A percentile compares a stretch with the other conserved stretches of the same genome.
phyloP scores from a whole-genome alignment of 1,284 basidiomycete genomes.

The Stygiomarasmius scandens region DNA sequence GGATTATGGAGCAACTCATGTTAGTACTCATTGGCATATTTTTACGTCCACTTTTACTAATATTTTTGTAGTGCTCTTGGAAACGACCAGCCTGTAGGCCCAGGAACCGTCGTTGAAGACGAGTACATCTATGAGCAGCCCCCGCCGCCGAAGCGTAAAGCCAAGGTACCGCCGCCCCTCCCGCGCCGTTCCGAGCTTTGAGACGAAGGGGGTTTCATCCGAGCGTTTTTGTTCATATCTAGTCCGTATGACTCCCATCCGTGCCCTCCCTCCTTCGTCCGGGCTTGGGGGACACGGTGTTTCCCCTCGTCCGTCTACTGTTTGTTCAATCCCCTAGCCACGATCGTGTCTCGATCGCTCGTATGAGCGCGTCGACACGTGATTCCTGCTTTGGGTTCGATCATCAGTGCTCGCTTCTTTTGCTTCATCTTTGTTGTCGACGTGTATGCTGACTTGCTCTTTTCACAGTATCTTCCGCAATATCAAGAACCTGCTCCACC shows the following conservation, averaged over 20 bases:
- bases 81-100: constrained; percentile 49
- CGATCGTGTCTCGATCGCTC: constrained; percentile 25
- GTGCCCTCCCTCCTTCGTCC: constrained; percentile 73
- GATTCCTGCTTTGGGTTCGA: constrained; percentile 38
- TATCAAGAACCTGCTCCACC: constrained; percentile 62
- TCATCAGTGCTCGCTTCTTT: constrained; percentile 36
- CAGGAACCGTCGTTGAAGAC: constrained; percentile 63
- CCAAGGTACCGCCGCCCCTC: constrained; percentile 83
- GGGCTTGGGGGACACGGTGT: constrained; percentile 83
- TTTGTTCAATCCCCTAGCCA: constrained; percentile 46
- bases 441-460: constrained; percentile 27
- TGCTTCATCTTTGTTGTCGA: neutral
- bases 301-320: constrained; percentile 68
- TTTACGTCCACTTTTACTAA: constrained; percentile 16
- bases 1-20: constrained; percentile 90
- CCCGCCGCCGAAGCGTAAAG: constrained; percentile 66
- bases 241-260: constrained; percentile 71
- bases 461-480: constrained; percentile 32
- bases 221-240: constrained; percentile 52
- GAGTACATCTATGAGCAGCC: constrained; percentile 72
- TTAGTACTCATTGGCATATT: constrained; percentile 39
- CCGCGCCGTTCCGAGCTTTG: constrained; percentile 86
- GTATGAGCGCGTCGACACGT: constrained; percentile 44
- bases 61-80: constrained; percentile 57
- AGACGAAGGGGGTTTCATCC: constrained; percentile 78